phyloP scores from a whole-genome alignment of 495 filamentous ascomycete genomes.

The Lineolata rhizophorae region DNA sequence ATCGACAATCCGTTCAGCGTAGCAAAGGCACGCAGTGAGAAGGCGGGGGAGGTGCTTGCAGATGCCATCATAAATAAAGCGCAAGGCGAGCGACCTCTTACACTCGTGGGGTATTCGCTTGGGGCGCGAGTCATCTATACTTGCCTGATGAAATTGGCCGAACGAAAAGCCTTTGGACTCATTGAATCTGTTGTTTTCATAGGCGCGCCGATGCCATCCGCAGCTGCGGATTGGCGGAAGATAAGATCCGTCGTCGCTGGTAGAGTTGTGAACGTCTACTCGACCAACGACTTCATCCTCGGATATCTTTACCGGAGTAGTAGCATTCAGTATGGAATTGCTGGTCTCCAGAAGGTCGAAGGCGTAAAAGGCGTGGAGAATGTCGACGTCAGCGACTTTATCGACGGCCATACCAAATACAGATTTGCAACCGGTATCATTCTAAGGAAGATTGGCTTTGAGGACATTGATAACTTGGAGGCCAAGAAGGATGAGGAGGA shows the following conservation, averaged over 20 bases:
- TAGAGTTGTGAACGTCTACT: slow-evolving; percentile 56
- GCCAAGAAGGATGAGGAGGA: slow-evolving; percentile 37
- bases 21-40: slow-evolving; percentile 63
- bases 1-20: slow-evolving; percentile 83
- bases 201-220: slow-evolving; percentile 56
- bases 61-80: slow-evolving; percentile 73
- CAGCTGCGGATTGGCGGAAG: slow-evolving; percentile 38
- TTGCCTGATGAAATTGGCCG: slow-evolving; percentile 54
- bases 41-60: slow-evolving; percentile 65
- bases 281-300: slow-evolving; percentile 54
- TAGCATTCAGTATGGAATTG: slow-evolving; percentile 54
- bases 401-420: slow-evolving; percentile 53
- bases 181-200: slow-evolving; percentile 72
- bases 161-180: slow-evolving; percentile 61
- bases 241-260: slow-evolving; percentile 52
- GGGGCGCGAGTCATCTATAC: slow-evolving; percentile 74
- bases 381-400: slow-evolving; percentile 46
- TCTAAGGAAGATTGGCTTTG: slow-evolving; percentile 42
- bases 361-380: slow-evolving; percentile 51
- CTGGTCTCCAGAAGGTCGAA: slow-evolving; percentile 45
- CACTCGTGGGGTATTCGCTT: slow-evolving; percentile 74
- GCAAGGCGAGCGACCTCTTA: slow-evolving; percentile 76
- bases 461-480: slow-evolving; percentile 32
- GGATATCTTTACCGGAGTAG: slow-evolving; percentile 59
- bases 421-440: slow-evolving; percentile 47